Base-by-base conservation (phyloP, 2,329 filamentous ascomycete genomes). In the Fusarium fujikuroi region DNA sequence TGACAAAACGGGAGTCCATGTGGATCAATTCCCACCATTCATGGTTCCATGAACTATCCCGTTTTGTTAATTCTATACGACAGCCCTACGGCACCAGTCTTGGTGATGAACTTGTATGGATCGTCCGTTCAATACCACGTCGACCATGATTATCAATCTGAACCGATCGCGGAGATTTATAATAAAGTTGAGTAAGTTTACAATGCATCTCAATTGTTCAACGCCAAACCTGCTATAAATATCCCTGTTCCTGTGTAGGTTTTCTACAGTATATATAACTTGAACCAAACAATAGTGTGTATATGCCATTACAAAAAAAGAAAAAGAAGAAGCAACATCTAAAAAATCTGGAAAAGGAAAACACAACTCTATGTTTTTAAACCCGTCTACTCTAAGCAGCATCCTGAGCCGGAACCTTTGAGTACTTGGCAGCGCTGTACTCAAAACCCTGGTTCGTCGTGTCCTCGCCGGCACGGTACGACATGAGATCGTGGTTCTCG, bases 401-500 rank as follows among this genome's bases (percentile, higher is more conserved):
- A 28, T 60, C 72, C 32, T 50, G 66, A 7, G 58, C 67, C 1
- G 66, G 66, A 40, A 69, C 46, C 66, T 69, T 69, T 9, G 60
- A 65, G 8, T 58, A 69, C 60, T 69, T 69, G 32, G 68, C 70
- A 36, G 76, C 71, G 60, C 76, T 77, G 53, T 77, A 77, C 71
- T 77, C 76, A 15, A 77, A 76, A 4, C 76, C 76, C 69, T 77
- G 76, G 69, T 77, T 73, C 40, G 76, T 42, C 7, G 67, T 61
- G 32, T 77, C 75, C 60, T 75, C 76, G 23, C 76, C 76, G 4
- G 52, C 84, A 63, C 83, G 81, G 81, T 87, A 86, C 18, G 83
- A 80, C 71, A 88, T 86, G 43, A 89, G 79, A 77, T 90, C 88
- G 7, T 85, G 69, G 43, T 85, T 85, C 73, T 90, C 87, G 14